A percentile compares a stretch with the other conserved stretches of the same genome.
Evolutionary conservation across 1,284 basidiomycete genomes (phyloP).

Genomic region (Ustilago shanxiensis): DNA sequence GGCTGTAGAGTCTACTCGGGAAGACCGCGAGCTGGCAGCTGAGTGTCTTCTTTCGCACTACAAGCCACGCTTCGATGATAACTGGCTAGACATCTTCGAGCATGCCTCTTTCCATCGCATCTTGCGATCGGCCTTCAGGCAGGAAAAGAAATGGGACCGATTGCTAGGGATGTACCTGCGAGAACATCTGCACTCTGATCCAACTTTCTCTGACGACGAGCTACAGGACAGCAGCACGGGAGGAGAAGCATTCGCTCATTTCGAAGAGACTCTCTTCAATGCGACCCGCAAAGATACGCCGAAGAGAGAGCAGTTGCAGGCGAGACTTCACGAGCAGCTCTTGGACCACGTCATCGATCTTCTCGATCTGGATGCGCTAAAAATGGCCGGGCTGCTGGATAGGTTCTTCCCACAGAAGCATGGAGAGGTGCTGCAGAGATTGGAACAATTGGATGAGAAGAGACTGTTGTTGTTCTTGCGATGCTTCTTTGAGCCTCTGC

Average conservation of each 20-base stretch:
- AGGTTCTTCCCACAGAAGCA: conserved; percentile 76
- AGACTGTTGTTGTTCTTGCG: conserved; percentile 83
- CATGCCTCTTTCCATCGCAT: conserved; percentile 90
- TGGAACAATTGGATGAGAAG: conserved; percentile 72
- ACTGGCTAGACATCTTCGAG: conserved; percentile 80
- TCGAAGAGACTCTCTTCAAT: conserved; percentile 51
- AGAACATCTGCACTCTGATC: conserved; percentile 25
- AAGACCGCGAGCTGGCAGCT: conserved; percentile 93
- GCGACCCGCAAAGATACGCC: conserved; percentile 23
- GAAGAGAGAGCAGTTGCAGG: conserved; percentile 8
- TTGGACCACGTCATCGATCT: conserved; percentile 70
- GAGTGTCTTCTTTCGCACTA: conserved; percentile 96
- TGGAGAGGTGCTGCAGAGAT: conserved; percentile 70
- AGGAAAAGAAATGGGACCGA: conserved; percentile 81
- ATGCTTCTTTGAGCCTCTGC: conserved; percentile 77
- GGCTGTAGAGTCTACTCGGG: conserved; percentile 75
- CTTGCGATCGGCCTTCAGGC: conserved; percentile 81
- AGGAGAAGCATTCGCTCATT: conserved; percentile 37
- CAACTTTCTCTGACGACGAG: neutral
- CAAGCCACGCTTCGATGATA: conserved; percentile 82
- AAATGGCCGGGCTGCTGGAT: conserved; percentile 83
- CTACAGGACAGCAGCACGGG: conserved; percentile 4
- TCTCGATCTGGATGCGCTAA: conserved; percentile 76
- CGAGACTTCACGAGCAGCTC: conserved; percentile 50
- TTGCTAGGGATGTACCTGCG: conserved; percentile 41